These are phyloP conservation scores for Fusarium zealandicum DNA, from an alignment of 2,329 filamentous ascomycete species.

Conservation along the genomic window DNA sequence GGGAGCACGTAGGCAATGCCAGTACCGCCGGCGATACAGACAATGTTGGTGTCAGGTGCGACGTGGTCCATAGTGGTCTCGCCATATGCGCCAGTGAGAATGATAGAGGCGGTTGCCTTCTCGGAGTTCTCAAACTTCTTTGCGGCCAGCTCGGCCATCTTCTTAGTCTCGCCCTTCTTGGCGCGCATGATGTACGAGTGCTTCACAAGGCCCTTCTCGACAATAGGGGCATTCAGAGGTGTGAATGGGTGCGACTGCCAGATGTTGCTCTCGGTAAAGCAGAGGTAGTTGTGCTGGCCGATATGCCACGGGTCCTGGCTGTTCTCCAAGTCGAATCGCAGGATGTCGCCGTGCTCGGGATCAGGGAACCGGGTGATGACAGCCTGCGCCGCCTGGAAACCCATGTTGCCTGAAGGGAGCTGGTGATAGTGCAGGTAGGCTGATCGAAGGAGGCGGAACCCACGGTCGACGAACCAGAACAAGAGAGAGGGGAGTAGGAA, in stretches of 20 bases:
- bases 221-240: conserved; percentile 61
- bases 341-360: conserved; percentile 63
- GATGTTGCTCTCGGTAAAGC: conserved; percentile 69
- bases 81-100: conserved; percentile 71
- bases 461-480: conserved; percentile 71
- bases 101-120: conserved; percentile 57
- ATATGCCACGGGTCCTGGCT: conserved; percentile 67
- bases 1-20: conserved; percentile 52
- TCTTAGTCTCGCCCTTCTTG: conserved; percentile 65
- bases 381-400: conserved; percentile 63
- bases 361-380: conserved; percentile 58
- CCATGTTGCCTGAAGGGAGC: conserved; percentile 50
- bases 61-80: conserved; percentile 54
- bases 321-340: conserved; percentile 72
- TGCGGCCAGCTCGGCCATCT: conserved; percentile 56
- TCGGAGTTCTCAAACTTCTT: conserved; percentile 46
- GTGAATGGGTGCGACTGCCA: conserved; percentile 80
- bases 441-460: conserved; percentile 63
- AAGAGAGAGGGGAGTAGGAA: conserved; percentile 72
- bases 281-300: conserved; percentile 76
- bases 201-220: conserved; percentile 49
- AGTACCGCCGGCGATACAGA: conserved; percentile 52
- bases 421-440: conserved; percentile 67
- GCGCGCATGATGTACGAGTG: conserved; percentile 67
- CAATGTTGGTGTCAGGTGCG: conserved; percentile 49